Evolutionary conservation across 306 rosid species (phyloP).

Genomic region (Mimosa bimucronata): DNA sequence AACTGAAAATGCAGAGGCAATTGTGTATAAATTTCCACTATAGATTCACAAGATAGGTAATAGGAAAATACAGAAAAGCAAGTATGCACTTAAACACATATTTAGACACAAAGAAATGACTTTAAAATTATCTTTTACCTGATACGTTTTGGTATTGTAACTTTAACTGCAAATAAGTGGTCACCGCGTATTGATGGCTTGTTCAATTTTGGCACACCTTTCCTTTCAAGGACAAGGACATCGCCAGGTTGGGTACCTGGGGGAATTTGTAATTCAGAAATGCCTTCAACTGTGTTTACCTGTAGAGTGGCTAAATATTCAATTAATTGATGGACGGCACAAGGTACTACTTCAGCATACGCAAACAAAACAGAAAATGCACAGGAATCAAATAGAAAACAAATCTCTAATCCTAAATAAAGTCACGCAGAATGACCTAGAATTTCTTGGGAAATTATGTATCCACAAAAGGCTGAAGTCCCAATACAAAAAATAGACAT

Average conservation of each 20-base stretch:
- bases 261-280: slow-evolving; percentile 77
- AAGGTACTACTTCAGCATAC: background rate
- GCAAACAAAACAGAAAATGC: background rate
- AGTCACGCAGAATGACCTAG: background rate
- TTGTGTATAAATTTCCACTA: slow-evolving; percentile 23
- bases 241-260: slow-evolving; percentile 97
- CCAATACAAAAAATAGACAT: background rate
- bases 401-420: background rate
- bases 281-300: slow-evolving; percentile 94
- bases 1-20: slow-evolving; percentile 52
- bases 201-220: slow-evolving; percentile 92
- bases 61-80: slow-evolving; percentile 11
- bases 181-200: slow-evolving; percentile 95
- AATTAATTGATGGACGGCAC: slow-evolving; percentile 33
- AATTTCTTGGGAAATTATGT: background rate
- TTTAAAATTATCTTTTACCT: slow-evolving; percentile 59
- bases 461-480: background rate
- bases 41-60: slow-evolving; percentile 20
- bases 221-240: slow-evolving; percentile 78
- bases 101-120: background rate
- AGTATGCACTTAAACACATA: background rate
- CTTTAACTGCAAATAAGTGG: slow-evolving; percentile 88
- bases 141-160: slow-evolving; percentile 84
- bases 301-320: slow-evolving; percentile 44
- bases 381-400: background rate